These are phyloP conservation scores for Spizellomyces sp. DNA, from an alignment of 192 early-diverging fungal genomes.

Conservation along the genomic window DNA sequence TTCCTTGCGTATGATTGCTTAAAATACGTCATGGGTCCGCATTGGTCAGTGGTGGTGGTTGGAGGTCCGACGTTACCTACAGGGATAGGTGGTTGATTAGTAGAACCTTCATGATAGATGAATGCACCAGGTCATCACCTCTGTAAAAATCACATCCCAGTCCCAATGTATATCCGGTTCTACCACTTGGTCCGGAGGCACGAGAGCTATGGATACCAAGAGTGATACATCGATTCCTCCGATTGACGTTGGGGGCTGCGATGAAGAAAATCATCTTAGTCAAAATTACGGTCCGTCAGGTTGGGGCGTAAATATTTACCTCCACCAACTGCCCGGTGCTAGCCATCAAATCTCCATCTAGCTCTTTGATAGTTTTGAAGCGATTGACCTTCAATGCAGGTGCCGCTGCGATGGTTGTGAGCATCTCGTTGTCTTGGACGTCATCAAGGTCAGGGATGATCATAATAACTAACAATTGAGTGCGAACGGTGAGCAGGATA, in stretches of 20 bases:
- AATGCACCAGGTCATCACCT: constrained; percentile 7
- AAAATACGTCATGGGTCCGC: too few relatives aligned
- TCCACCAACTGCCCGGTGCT: constrained; percentile 41
- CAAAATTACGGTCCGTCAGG: background rate
- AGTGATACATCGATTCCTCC: constrained; percentile 47
- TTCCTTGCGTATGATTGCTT: too few relatives aligned
- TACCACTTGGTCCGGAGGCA: constrained; percentile 40
- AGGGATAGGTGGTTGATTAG: too few relatives aligned
- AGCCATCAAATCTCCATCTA: constrained; percentile 42
- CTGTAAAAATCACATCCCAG: constrained; percentile 51
- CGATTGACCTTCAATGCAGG: constrained; percentile 46
- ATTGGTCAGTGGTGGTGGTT: too few relatives aligned
- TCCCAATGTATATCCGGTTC: constrained; percentile 52
- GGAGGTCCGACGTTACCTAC: too few relatives aligned
- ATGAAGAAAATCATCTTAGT: background rate
- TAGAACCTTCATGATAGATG: background rate
- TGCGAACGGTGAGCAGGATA: background rate
- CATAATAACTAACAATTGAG: constrained; percentile 34
- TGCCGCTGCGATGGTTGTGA: constrained; percentile 46
- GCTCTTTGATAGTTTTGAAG: constrained; percentile 49
- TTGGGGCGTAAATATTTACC: background rate
- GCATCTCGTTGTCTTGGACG: constrained; percentile 48
- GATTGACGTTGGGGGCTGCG: constrained; percentile 28
- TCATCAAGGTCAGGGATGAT: constrained; percentile 51
- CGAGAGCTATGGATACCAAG: constrained; percentile 39